Conservation (phyloP, 2,329 filamentous ascomycete species). For the Coniella lustricola region DNA sequence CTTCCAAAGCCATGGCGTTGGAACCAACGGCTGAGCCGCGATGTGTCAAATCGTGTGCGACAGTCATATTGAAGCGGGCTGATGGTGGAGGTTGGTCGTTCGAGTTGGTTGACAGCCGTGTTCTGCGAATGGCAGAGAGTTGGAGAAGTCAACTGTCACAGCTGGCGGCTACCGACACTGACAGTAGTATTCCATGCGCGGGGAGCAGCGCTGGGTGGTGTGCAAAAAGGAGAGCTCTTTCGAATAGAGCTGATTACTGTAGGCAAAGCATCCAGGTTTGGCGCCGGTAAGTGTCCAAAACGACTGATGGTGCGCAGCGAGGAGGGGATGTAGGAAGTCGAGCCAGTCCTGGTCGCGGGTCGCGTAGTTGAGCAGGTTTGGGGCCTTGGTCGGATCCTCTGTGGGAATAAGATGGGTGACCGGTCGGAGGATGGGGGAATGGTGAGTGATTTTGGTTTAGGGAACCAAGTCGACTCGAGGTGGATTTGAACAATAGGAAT, state of each 20-base stretch:
- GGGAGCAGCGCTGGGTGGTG: neutral
- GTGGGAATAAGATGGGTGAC: conserved; percentile 7
- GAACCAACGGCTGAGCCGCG: conserved; percentile 54
- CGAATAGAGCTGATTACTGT: conserved; percentile 14
- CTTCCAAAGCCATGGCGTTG: conserved; percentile 61
- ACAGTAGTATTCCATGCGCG: neutral
- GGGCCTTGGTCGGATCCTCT: neutral
- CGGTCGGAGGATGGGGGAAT: conserved; percentile 7
- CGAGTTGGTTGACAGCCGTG: neutral
- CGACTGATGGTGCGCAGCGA: conserved; percentile 4
- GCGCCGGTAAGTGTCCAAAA: conserved; percentile 5
- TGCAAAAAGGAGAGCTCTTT: conserved; percentile 11
- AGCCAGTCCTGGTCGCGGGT: conserved; percentile 1
- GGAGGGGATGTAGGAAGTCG: neutral
- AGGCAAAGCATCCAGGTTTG: conserved; percentile 15
- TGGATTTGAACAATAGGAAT: conserved; percentile 14
- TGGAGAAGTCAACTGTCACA: neutral
- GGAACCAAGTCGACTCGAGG: conserved; percentile 12
- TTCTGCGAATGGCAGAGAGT: neutral
- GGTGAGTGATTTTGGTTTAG: neutral
- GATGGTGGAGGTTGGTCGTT: conserved; percentile 6
- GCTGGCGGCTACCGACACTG: neutral
- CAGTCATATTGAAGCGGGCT: conserved; percentile 56
- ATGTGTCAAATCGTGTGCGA: conserved; percentile 65
- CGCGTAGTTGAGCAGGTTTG: neutral